phyloP scores from a whole-genome alignment of 805 yeast species.

The Kuraishia piskuri region DNA sequence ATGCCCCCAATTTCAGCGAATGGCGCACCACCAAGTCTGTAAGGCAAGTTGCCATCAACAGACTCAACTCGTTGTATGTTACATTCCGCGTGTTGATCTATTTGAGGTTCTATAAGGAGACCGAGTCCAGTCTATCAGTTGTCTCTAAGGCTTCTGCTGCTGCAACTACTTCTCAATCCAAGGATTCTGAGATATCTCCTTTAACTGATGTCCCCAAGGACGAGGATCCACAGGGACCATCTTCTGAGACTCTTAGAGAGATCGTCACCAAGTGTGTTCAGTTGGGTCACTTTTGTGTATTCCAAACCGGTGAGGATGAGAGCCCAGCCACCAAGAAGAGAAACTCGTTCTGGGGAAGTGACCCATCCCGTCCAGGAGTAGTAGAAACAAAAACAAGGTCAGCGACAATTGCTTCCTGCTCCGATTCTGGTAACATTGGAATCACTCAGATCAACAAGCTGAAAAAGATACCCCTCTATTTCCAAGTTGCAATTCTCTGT shows the following conservation, averaged over 20 bases:
- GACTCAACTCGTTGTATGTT: conserved; percentile 20
- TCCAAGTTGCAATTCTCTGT: not conserved
- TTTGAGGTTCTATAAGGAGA: conserved; percentile 6
- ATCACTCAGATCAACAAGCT: not conserved
- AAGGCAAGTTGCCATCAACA: conserved; percentile 12
- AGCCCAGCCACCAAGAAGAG: not conserved
- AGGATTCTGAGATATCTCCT: not conserved
- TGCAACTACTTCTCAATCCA: too few relatives aligned
- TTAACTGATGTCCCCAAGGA: not conserved
- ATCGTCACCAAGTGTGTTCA: not conserved
- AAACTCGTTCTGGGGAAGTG: not conserved
- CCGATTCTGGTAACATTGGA: not conserved
- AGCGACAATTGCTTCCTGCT: too few relatives aligned
- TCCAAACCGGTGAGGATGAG: conserved; percentile 6
- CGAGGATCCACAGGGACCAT: not conserved
- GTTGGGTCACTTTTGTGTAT: conserved; percentile 1
- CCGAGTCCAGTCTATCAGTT: not conserved
- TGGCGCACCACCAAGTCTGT: not conserved
- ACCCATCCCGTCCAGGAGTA: not conserved
- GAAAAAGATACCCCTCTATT: not conserved
- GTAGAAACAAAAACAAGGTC: not conserved
- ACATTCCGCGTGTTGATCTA: conserved; percentile 20
- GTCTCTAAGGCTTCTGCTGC: not conserved
- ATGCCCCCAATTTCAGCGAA: not conserved
- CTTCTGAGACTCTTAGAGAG: not conserved